A percentile compares a stretch with the other conserved stretches of the same genome.
phyloP scores from a whole-genome alignment of 2,329 filamentous ascomycete species.

The Diaporthe vaccinii region DNA sequence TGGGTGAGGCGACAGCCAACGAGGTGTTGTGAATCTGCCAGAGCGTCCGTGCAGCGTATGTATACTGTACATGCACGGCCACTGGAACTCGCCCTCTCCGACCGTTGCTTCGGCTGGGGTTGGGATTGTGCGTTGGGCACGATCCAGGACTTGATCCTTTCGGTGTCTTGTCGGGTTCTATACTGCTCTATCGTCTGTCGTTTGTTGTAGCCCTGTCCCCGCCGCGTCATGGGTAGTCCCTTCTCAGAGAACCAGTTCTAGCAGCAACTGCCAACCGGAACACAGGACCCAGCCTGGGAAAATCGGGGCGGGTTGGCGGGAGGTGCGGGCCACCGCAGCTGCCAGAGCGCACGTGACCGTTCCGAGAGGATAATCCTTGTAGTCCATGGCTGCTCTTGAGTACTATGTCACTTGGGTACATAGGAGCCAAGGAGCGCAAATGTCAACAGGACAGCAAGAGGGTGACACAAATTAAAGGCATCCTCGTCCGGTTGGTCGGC shows the following conservation, averaged over 20 bases:
- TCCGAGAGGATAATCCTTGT: constrained; percentile 38
- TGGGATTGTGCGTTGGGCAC: constrained; percentile 28
- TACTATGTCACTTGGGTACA: constrained; percentile 8
- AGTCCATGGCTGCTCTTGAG: constrained; percentile 10
- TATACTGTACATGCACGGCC: constrained; percentile 26
- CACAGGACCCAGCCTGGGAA: constrained; percentile 37
- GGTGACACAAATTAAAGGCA: constrained; percentile 12
- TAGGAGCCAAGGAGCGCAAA: background rate
- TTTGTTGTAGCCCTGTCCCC: constrained; percentile 28
- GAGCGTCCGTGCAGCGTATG: background rate
- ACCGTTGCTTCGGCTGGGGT: constrained; percentile 27
- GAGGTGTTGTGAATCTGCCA: constrained; percentile 4
- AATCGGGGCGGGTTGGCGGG: constrained; percentile 38
- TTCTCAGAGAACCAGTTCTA: constrained; percentile 28
- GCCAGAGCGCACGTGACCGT: constrained; percentile 38
- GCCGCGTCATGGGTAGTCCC: constrained; percentile 39
- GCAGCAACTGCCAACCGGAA: constrained; percentile 39
- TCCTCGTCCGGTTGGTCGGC: constrained; percentile 19
- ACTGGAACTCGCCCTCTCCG: constrained; percentile 5
- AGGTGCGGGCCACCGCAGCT: constrained; percentile 36
- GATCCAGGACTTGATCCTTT: background rate
- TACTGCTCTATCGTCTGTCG: background rate
- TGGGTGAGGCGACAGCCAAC: background rate
- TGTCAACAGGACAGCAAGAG: constrained; percentile 8
- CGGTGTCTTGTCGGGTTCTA: constrained; percentile 2